These are phyloP conservation scores for Macrophomina phaseolina DNA, from an alignment of 2,329 filamentous ascomycete species.

Conservation along the genomic window DNA sequence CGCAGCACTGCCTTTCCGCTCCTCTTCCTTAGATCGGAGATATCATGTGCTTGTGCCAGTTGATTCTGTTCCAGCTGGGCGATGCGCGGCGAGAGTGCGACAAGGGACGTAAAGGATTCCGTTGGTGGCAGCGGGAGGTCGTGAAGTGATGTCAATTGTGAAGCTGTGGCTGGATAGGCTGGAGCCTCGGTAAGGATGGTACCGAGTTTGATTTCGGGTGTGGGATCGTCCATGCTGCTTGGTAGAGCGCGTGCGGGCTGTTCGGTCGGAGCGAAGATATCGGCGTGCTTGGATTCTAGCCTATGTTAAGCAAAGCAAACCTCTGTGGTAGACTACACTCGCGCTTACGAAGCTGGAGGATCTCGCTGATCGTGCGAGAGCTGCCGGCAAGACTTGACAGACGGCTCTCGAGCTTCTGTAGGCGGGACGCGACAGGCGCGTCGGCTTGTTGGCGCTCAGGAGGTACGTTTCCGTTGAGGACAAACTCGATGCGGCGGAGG, in stretches of 20 bases:
- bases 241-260: slow-evolving; percentile 17
- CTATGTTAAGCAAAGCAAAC: slow-evolving; percentile 5
- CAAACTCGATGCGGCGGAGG: slow-evolving; percentile 51
- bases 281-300: slow-evolving; percentile 48
- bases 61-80: slow-evolving; percentile 66
- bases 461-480: slow-evolving; percentile 45
- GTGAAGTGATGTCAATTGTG: slow-evolving; percentile 52
- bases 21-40: slow-evolving; percentile 66
- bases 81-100: slow-evolving; percentile 66
- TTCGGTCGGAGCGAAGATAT: slow-evolving; percentile 39
- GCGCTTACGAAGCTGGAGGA: slow-evolving; percentile 46
- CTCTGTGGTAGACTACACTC: not conserved
- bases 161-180: slow-evolving; percentile 48
- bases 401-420: slow-evolving; percentile 44
- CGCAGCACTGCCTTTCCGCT: slow-evolving; percentile 61
- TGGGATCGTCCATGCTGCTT: slow-evolving; percentile 16
- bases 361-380: slow-evolving; percentile 46
- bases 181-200: slow-evolving; percentile 53
- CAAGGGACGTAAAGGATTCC: slow-evolving; percentile 57
- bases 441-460: slow-evolving; percentile 34
- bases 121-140: slow-evolving; percentile 52
- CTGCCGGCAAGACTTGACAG: slow-evolving; percentile 47
- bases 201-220: slow-evolving; percentile 35
- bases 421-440: slow-evolving; percentile 39
- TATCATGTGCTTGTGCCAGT: slow-evolving; percentile 64